phyloP scores from a whole-genome alignment of 768 basidiomycete species.

The Phylloporus sp. region DNA sequence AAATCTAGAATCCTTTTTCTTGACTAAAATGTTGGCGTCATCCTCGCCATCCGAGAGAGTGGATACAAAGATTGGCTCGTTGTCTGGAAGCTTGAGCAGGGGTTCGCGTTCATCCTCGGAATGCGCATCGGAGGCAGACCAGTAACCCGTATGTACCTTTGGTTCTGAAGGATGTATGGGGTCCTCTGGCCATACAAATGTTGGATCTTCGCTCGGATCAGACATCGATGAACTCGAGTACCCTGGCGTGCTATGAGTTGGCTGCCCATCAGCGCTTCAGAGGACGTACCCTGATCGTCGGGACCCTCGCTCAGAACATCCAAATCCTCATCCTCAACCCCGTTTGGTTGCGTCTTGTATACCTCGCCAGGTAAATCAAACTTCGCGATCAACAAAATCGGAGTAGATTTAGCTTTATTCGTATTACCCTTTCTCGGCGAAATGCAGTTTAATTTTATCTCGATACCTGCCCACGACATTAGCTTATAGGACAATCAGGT shows the following conservation, averaged over 20 bases:
- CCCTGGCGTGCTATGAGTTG: not conserved
- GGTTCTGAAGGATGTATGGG: not conserved
- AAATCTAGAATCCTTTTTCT: slow-evolving; percentile 2
- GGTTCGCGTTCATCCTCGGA: slow-evolving; percentile 22
- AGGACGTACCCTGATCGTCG: slow-evolving; percentile 13
- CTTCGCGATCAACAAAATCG: slow-evolving; percentile 17
- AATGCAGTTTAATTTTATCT: slow-evolving; percentile 41
- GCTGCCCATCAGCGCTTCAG: too few relatives aligned
- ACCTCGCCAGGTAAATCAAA: slow-evolving; percentile 11
- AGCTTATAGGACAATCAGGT: not conserved
- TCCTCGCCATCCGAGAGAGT: slow-evolving; percentile 18
- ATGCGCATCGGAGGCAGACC: slow-evolving; percentile 17
- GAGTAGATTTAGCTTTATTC: slow-evolving; percentile 9
- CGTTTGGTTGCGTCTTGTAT: not conserved
- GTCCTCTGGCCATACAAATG: slow-evolving; percentile 13
- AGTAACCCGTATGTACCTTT: slow-evolving; percentile 20
- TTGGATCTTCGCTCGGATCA: slow-evolving; percentile 4
- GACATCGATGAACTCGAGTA: slow-evolving; percentile 9
- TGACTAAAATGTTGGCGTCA: not conserved
- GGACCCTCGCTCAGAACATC: not conserved
- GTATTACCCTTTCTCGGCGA: slow-evolving; percentile 12
- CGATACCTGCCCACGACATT: slow-evolving; percentile 32
- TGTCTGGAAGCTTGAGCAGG: slow-evolving; percentile 6
- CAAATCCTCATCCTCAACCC: not conserved
- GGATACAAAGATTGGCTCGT: slow-evolving; percentile 17